Conservation (phyloP, 2,329 filamentous ascomycete species). For the Ceratocystis smalleyi region DNA sequence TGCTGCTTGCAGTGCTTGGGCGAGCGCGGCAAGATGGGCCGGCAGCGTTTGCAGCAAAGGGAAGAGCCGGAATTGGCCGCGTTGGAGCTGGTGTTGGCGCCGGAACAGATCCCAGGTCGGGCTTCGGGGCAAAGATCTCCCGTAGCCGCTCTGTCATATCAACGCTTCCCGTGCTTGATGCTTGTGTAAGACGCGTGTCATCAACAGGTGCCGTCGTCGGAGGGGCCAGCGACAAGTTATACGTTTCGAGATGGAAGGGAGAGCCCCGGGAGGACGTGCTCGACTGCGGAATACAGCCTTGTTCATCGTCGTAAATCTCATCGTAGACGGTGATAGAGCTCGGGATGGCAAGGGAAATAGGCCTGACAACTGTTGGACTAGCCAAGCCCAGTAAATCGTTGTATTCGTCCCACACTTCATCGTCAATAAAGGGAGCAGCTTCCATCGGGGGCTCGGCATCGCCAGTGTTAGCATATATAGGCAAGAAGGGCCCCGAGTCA, state of each 20-base stretch:
- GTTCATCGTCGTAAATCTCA: conserved; percentile 71
- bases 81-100: not conserved
- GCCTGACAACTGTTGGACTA: conserved; percentile 39
- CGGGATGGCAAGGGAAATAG: not conserved
- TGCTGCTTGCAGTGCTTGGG: not conserved
- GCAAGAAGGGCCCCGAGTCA: conserved; percentile 35
- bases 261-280: conserved; percentile 40
- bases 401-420: conserved; percentile 91
- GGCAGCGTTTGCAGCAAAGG: not conserved
- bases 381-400: conserved; percentile 59
- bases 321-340: conserved; percentile 80
- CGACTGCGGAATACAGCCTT: conserved; percentile 31
- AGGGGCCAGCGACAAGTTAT: conserved; percentile 26
- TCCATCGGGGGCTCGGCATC: conserved; percentile 48
- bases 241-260: conserved; percentile 41
- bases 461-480: conserved; percentile 47
- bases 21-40: not conserved
- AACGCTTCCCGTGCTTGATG: conserved; percentile 38
- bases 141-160: conserved; percentile 40
- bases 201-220: conserved; percentile 26
- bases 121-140: conserved; percentile 29
- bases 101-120: conserved; percentile 17
- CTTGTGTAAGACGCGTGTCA: conserved; percentile 35
- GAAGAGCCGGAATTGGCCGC: not conserved
- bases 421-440: conserved; percentile 53